Conservation (phyloP, 2,329 filamentous ascomycete species). For the Ophiobolus disseminans region DNA sequence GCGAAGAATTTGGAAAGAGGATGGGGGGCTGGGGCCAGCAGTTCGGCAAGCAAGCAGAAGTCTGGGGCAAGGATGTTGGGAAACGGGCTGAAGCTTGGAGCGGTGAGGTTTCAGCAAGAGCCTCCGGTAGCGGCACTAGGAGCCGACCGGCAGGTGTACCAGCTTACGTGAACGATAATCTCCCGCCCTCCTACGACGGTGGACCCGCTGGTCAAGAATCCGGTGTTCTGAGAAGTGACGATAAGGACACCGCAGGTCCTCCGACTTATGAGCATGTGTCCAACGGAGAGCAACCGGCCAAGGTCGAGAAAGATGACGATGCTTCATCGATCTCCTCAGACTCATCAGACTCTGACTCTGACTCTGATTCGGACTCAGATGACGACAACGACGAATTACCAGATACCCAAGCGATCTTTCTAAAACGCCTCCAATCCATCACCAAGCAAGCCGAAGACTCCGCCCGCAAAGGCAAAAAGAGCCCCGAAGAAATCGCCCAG, state of each 20-base stretch:
- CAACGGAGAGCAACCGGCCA: background rate
- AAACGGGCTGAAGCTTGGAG: conserved; percentile 19
- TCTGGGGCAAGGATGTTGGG: conserved; percentile 28
- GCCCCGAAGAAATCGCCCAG: conserved; percentile 21
- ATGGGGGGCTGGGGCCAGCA: conserved; percentile 40
- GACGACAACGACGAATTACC: conserved; percentile 20
- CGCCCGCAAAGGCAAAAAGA: conserved; percentile 34
- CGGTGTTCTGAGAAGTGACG: conserved; percentile 19
- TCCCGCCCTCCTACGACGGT: conserved; percentile 22
- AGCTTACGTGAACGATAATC: conserved; percentile 12
- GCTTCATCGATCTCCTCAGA: conserved; percentile 32
- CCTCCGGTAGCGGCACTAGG: conserved; percentile 8
- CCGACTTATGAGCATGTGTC: conserved; percentile 1
- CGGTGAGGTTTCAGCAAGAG: conserved; percentile 15
- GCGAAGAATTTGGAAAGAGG: conserved; percentile 42
- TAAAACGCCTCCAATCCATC: conserved; percentile 30
- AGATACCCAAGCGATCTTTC: conserved; percentile 16
- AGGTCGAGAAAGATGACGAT: conserved; percentile 21
- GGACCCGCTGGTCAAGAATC: conserved; percentile 26
- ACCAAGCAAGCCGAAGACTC: conserved; percentile 24
- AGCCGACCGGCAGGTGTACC: background rate
- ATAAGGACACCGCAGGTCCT: conserved; percentile 3
- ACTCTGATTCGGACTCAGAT: conserved; percentile 21
- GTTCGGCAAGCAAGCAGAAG: conserved; percentile 34
- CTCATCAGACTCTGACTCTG: conserved; percentile 28